These are phyloP conservation scores for Triticum monococcum DNA, from an alignment of 176 grass and related monocot genomes.

Conservation along the genomic window DNA sequence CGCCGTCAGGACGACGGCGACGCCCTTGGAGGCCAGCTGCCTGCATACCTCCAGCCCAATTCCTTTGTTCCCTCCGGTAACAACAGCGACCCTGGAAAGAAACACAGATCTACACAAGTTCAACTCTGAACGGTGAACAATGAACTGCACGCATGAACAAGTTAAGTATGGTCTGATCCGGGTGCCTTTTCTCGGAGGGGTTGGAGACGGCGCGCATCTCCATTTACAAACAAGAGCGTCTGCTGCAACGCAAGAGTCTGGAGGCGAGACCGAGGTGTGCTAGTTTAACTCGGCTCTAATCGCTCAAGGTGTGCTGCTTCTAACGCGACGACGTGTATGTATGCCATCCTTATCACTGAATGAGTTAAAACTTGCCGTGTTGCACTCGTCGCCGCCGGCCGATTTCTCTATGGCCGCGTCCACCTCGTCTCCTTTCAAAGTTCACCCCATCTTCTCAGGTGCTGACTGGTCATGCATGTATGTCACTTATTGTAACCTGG, in stretches of 20 bases:
- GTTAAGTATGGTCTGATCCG: neutral
- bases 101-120: neutral
- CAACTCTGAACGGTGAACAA: neutral
- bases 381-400: neutral
- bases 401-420: neutral
- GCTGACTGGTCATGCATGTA: too few species aligned
- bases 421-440: too few species aligned
- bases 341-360: neutral
- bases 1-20: constrained; percentile 51
- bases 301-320: neutral
- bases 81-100: constrained; percentile 42
- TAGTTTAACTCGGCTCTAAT: neutral
- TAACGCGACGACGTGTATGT: neutral
- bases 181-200: constrained; percentile 26
- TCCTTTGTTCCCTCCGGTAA: constrained; percentile 63
- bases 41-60: constrained; percentile 58
- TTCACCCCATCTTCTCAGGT: too few species aligned
- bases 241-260: neutral
- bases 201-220: neutral
- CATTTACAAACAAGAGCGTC: neutral
- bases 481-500: too few species aligned
- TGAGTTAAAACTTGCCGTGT: neutral
- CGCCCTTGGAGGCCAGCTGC: constrained; percentile 39
- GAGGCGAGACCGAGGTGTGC: neutral
- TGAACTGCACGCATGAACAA: neutral